These are phyloP conservation scores for Entamoeba invadens DNA, from an alignment of 208 protist species.

Conservation along the genomic window DNA sequence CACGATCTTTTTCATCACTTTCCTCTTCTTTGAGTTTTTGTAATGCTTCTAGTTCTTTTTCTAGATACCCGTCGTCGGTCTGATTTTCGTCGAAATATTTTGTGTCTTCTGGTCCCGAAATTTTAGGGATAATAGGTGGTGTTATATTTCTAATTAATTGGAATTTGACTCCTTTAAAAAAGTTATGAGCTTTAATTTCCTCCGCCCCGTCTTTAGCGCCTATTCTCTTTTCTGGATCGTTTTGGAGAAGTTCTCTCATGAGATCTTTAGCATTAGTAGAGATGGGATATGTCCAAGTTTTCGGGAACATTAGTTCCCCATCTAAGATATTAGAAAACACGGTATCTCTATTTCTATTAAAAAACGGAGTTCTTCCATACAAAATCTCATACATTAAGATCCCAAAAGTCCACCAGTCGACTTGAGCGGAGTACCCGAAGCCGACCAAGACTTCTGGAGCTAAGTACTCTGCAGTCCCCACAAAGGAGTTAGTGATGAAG, in stretches of 20 bases:
- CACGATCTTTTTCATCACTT: too few species aligned
- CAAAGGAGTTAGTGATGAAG: not conserved
- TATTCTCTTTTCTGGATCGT: not conserved
- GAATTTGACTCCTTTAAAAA: conserved; percentile 3
- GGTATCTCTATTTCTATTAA: not conserved
- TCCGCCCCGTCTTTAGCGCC: not conserved
- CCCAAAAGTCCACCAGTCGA: conserved; percentile 21
- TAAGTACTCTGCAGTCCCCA: conserved; percentile 45
- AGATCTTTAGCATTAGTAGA: not conserved
- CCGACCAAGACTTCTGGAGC: conserved; percentile 36
- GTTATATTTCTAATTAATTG: not conserved
- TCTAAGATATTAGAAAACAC: not conserved
- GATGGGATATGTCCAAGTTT: not conserved
- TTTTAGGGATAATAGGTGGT: not conserved
- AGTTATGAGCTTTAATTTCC: conserved; percentile 18
- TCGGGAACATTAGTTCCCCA: not conserved
- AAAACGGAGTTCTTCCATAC: not conserved
- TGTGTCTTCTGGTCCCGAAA: not conserved
- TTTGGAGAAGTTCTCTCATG: not conserved
- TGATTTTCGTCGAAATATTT: not conserved
- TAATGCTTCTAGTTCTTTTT: too few species aligned
- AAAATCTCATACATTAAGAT: conserved; percentile 6
- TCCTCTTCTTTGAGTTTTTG: too few species aligned
- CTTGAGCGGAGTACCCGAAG: conserved; percentile 14
- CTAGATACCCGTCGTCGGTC: not conserved